Conservation (phyloP, 352 stramenopile species). For the Phytophthora colocasiae region DNA sequence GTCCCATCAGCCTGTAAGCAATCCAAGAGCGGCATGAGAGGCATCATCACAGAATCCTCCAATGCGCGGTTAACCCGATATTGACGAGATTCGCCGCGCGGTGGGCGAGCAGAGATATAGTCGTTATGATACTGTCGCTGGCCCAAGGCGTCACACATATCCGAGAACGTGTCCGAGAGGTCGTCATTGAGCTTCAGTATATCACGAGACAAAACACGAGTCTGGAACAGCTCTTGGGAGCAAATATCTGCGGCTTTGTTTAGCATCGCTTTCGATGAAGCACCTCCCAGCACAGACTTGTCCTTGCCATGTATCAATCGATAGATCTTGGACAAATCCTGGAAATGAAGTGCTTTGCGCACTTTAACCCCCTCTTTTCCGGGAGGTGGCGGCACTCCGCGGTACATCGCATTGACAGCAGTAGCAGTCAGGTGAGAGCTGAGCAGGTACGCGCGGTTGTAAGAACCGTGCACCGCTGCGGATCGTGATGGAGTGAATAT, state of each 20-base stretch:
- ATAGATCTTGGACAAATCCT: conserved; percentile 33
- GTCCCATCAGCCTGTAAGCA: conserved; percentile 32
- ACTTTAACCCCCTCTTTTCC: conserved; percentile 22
- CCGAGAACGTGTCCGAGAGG: conserved; percentile 35
- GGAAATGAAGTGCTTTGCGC: conserved; percentile 27
- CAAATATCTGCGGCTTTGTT: conserved; percentile 29
- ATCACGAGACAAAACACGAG: conserved; percentile 42
- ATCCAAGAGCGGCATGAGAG: conserved; percentile 38
- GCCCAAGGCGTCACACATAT: conserved; percentile 36
- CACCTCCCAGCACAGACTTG: conserved; percentile 23
- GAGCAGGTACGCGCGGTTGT: conserved; percentile 32
- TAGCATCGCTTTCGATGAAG: conserved; percentile 30
- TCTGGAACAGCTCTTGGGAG: conserved; percentile 31
- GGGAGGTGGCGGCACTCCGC: conserved; percentile 4
- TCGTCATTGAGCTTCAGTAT: conserved; percentile 45
- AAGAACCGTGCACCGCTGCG: conserved; percentile 28
- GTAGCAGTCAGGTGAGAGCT: conserved; percentile 35
- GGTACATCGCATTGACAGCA: conserved; percentile 32
- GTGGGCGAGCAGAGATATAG: conserved; percentile 19
- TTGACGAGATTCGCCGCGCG: conserved; percentile 17
- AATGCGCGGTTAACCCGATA: conserved; percentile 28
- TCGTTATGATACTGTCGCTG: conserved; percentile 28
- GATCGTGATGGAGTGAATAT: conserved; percentile 44
- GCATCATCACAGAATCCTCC: conserved; percentile 36
- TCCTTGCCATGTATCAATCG: conserved; percentile 32